Evolutionary conservation across 139 green algal genomes (phyloP).

Genomic region (Medakamo hakoo): DNA sequence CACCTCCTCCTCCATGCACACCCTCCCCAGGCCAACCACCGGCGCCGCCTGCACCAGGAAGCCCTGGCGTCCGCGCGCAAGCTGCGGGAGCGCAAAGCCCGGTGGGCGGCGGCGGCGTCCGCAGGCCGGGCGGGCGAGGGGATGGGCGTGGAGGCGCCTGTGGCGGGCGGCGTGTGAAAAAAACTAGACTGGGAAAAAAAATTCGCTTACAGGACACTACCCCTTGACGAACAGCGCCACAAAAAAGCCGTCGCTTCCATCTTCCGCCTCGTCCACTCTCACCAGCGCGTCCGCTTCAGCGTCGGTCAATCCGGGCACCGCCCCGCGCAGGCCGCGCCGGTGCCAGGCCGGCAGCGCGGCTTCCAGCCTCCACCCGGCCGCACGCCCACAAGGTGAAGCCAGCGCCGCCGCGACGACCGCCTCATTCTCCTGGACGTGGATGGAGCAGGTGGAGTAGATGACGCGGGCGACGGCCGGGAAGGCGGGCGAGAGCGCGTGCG

Average conservation of each 20-base stretch:
- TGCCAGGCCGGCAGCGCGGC: slow-evolving; percentile 49
- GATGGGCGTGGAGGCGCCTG: background rate
- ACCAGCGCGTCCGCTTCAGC: background rate
- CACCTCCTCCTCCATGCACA: background rate
- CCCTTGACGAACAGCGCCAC: slow-evolving; percentile 59
- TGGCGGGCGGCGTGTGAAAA: too few species aligned
- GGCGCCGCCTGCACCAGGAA: background rate
- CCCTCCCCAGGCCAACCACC: slow-evolving; percentile 2
- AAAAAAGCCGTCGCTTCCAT: slow-evolving; percentile 84
- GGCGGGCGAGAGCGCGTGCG: slow-evolving; percentile 57
- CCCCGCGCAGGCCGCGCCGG: slow-evolving; percentile 42
- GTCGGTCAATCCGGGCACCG: slow-evolving; percentile 11
- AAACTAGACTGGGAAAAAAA: background rate
- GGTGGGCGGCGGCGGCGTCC: background rate
- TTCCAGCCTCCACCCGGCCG: slow-evolving; percentile 46
- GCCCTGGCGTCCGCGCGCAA: background rate
- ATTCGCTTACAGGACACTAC: background rate
- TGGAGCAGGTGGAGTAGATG: slow-evolving; percentile 84
- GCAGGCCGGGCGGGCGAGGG: too few species aligned
- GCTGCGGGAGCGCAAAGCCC: background rate
- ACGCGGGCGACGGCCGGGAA: slow-evolving; percentile 63
- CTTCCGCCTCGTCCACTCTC: slow-evolving; percentile 36
- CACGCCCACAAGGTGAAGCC: slow-evolving; percentile 14
- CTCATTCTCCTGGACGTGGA: slow-evolving; percentile 85
- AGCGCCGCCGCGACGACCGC: slow-evolving; percentile 63